Evolutionary conservation across 2,329 filamentous ascomycete species (phyloP), one percentile per base, ranked within the genome.

Genomic region (Capronia coronata): DNA sequence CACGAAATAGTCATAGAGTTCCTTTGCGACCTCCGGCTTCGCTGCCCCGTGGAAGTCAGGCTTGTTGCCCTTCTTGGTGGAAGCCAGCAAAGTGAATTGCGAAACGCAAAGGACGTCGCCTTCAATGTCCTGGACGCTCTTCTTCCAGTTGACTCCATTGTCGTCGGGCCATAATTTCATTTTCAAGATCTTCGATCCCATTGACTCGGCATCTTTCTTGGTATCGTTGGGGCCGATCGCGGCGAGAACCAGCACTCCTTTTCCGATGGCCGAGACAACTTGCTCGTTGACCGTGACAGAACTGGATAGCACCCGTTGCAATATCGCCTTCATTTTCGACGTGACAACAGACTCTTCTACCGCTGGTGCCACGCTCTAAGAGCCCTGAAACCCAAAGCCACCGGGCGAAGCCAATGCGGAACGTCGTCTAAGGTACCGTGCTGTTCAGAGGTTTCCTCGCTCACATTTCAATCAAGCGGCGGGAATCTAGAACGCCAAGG

Each of bases 81-180:
- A 86, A 40, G 89, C 94, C 43, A 94, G 77, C 8, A 98, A 78
- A 2, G 93, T 98, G 65, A 98, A 98, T 70, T 98, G 93, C 11
- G 93, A 97, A 39, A 98, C 90, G 67, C 91, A 97, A n/a, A 98
- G 80, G 21, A 98, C 78, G 66, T 97, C 93, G 43, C 93, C 93
- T 38, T 79, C 75, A 52, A 97, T 90, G 55, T 98, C 93, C 60
- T 84, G 77, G 7, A 98, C 89, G 59, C 76, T 94, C 61, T 78
- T 80, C 69, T 94, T 97, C 93, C 93, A 98, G 82, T 94, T 59
- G 32, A 43, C 78, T 10, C 84, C 87, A 13, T 76, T 71, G 9
- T 87, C 84, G 62, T 91, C 87, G 52, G 94, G 87, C 89, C 90
- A 98, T 25, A 98, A 71, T 65, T 85, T 94, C 67, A 94, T 80